Evolutionary conservation across 75 land plant genomes (phyloP).

Genomic region (Selaginella tamariscina): DNA sequence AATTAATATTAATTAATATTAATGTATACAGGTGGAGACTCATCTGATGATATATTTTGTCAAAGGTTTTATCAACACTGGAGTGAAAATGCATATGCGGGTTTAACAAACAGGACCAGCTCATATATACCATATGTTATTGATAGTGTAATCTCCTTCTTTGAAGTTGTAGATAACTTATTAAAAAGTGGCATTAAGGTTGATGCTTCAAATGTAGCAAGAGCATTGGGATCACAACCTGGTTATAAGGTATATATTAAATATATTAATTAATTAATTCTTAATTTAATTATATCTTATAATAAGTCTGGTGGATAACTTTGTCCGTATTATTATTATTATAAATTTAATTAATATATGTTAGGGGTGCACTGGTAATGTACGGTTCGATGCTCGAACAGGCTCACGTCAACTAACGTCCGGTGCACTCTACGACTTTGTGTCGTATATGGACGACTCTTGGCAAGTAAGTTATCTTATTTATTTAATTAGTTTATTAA

Average conservation of each 20-base stretch:
- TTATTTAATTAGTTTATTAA: background rate
- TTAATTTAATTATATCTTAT: background rate
- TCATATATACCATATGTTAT: slow-evolving; percentile 22
- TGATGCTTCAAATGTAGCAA: slow-evolving; percentile 2
- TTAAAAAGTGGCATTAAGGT: background rate
- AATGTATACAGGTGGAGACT: slow-evolving; percentile 21
- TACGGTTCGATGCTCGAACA: background rate
- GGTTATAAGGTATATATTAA: background rate
- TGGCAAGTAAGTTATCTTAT: background rate
- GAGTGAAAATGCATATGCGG: slow-evolving; percentile 16
- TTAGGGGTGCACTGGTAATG: background rate
- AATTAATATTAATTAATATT: background rate
- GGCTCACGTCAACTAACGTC: background rate
- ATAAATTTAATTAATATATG: background rate
- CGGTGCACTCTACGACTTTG: no score
- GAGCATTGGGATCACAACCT: slow-evolving; percentile 12
- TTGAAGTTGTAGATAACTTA: slow-evolving; percentile 15
- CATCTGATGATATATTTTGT: background rate
- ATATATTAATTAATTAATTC: background rate
- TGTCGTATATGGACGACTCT: background rate
- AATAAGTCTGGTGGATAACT: no score
- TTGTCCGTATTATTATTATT: background rate
- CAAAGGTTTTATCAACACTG: slow-evolving; percentile 21
- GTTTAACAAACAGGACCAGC: slow-evolving; percentile 13
- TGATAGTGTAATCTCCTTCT: slow-evolving; percentile 19